A percentile compares a stretch with the other conserved stretches of the same genome.
Evolutionary conservation across 2,329 filamentous ascomycete species (phyloP).

Genomic region (Hypocreales sp.): DNA sequence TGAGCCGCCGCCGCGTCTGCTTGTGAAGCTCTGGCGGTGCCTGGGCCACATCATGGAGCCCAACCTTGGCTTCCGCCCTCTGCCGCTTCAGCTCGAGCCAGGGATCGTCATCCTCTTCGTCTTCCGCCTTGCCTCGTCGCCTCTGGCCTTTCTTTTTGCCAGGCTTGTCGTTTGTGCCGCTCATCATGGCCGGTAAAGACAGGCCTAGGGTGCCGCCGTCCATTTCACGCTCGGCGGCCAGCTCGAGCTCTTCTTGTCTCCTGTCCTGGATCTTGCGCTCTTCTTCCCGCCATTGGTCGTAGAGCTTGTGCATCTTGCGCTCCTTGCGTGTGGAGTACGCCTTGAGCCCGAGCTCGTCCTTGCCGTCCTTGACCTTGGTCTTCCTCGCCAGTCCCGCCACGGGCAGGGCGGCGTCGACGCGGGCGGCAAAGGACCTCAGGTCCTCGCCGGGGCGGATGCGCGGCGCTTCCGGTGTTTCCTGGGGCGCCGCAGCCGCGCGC

Average conservation of each 20-base stretch:
- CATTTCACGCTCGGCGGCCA: slow-evolving; percentile 46
- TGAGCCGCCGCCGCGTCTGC: slow-evolving; percentile 16
- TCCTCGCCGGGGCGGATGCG: slow-evolving; percentile 75
- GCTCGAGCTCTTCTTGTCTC: slow-evolving; percentile 49
- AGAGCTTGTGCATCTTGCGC: slow-evolving; percentile 64
- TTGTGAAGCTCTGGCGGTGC: slow-evolving; percentile 62
- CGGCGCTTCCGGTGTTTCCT: slow-evolving; percentile 25
- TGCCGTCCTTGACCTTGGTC: slow-evolving; percentile 37
- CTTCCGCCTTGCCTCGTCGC: slow-evolving; percentile 15
- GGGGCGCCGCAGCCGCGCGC: neutral
- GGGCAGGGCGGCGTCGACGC: slow-evolving; percentile 75
- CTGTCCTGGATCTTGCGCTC: slow-evolving; percentile 47
- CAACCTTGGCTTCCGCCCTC: slow-evolving; percentile 37
- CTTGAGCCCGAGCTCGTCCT: slow-evolving; percentile 49
- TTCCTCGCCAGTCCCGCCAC: slow-evolving; percentile 54
- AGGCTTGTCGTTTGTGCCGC: slow-evolving; percentile 18
- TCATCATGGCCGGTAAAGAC: slow-evolving; percentile 25
- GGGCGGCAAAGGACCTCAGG: slow-evolving; percentile 63
- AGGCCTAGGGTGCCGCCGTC: slow-evolving; percentile 38
- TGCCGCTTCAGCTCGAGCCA: slow-evolving; percentile 61
- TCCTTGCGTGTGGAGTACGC: slow-evolving; percentile 68
- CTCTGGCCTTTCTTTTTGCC: slow-evolving; percentile 25
- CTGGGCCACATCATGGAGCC: slow-evolving; percentile 45
- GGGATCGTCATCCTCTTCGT: slow-evolving; percentile 51
- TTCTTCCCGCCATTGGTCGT: slow-evolving; percentile 60